Base-by-base conservation (phyloP, 768 basidiomycete genomes). In the Agaricus bisporus region DNA sequence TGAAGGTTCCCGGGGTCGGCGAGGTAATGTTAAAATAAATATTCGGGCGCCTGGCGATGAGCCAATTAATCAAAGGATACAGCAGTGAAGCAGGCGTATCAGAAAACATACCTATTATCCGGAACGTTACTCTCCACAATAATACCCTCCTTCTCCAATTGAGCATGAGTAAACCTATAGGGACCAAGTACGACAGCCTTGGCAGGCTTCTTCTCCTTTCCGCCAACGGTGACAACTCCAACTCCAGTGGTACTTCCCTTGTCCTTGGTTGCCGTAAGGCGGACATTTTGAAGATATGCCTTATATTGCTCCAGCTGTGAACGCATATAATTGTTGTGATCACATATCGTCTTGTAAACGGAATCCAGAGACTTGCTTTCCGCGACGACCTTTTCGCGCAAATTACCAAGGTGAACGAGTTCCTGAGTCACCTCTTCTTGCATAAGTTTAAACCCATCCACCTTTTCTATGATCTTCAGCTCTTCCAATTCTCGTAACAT, bases 11-110 rank as follows among this genome's bases (percentile, higher is more conserved):
- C 0, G 97, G 95, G 7, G 92, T 91, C 1, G 97, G 97, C 32
- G 95, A 98, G 25, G 91, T 95, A 67, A 99, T 94, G 64, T 95
- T 98, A 82, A 98, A 98, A 74, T 95, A 98, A 60, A 98, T 98
- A 68, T 97, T 95, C 36, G 94, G 90, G 49, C 95, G 93, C 53
- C 95, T 97, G 60, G 49, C 47, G 20, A 54, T 48, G 20, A 17
- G 62, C 28, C 43, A 48, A 54, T 59, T 50, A 46, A 49, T n/a
- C 43, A 45, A 25, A 43, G 44, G 15, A 29, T 17, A 11, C 29
- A 32, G 22, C 10, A 51, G 26, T 48, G 37, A 36, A 12, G 49
- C 36, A 47, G 37, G 64, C 86, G 62, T 55, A 91, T 94, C 95
- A 50, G 41, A 46, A 46, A 39, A 64, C 86, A 63, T 56, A 91